These are phyloP conservation scores for Ophioceras dolichostomum DNA, from an alignment of 2,329 filamentous ascomycete genomes.

Conservation along the genomic window DNA sequence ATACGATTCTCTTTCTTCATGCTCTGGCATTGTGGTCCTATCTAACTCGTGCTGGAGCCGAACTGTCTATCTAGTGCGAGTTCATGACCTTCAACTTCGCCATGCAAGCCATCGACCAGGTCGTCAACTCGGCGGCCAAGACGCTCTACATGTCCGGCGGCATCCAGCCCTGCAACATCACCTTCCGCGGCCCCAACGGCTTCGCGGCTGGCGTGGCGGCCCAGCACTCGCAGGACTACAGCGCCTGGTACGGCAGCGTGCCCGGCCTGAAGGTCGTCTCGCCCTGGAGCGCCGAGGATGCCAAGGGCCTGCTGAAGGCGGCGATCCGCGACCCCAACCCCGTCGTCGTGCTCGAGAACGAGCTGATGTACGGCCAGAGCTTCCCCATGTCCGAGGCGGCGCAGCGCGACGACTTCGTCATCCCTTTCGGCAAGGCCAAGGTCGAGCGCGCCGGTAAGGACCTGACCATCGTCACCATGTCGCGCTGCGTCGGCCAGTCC, in stretches of 20 bases:
- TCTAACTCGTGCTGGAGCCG: too few species aligned
- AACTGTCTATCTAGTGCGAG: constrained; percentile 88
- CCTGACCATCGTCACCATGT: constrained; percentile 87
- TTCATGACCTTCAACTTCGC: constrained; percentile 99
- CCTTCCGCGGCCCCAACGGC: constrained; percentile 97
- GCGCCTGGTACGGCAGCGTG: constrained; percentile 97
- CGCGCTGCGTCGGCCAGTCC: constrained; percentile 88
- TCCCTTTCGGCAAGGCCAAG: constrained; percentile 98
- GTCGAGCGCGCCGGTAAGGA: constrained; percentile 94
- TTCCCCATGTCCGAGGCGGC: constrained; percentile 98
- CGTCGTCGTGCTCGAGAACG: constrained; percentile 82
- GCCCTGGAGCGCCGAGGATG: constrained; percentile 94
- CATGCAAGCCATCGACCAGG: constrained; percentile 99
- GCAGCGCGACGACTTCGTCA: constrained; percentile 90
- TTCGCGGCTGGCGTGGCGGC: constrained; percentile 92
- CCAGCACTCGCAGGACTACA: constrained; percentile 98
- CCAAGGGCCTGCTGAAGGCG: constrained; percentile 95
- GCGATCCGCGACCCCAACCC: constrained; percentile 98
- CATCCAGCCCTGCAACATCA: constrained; percentile 99
- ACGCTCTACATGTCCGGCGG: constrained; percentile 99
- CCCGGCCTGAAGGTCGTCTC: constrained; percentile 94
- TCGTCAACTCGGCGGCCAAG: constrained; percentile 98
- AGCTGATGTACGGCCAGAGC: constrained; percentile 79
- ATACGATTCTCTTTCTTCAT: too few species aligned
- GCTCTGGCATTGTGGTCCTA: too few species aligned